Percentiles rank a stretch among this genome's conserved stretches.
phyloP scores from a whole-genome alignment of 768 basidiomycete genomes.

The Suillus americanus region DNA sequence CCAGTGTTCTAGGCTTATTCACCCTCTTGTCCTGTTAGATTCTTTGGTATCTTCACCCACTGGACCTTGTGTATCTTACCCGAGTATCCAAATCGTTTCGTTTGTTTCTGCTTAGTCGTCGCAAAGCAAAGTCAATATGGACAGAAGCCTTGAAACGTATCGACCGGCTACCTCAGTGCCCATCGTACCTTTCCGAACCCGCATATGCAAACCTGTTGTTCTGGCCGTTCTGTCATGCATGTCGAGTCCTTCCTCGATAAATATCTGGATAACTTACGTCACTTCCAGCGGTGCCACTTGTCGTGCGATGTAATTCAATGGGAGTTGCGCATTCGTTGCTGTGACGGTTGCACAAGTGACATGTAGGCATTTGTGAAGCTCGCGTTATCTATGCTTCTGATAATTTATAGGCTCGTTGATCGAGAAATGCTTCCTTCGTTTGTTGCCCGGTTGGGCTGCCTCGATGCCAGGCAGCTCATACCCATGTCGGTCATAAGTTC shows the following conservation, averaged over 20 bases:
- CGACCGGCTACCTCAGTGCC: neutral
- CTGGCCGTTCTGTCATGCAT: neutral
- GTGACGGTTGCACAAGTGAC: neutral
- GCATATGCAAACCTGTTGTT: conserved; percentile 3
- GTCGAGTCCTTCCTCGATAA: neutral
- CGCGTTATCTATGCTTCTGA: neutral
- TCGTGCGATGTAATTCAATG: neutral
- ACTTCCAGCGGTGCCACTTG: neutral
- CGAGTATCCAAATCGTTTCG: conserved; percentile 1
- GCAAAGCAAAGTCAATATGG: conserved; percentile 5
- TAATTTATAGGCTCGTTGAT: neutral
- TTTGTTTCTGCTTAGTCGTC: conserved; percentile 4
- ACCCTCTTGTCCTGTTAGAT: neutral
- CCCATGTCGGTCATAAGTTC: neutral
- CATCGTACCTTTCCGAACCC: conserved; percentile 3
- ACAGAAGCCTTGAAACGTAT: neutral
- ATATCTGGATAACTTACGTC: neutral
- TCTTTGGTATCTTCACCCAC: neutral
- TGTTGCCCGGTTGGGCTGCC: neutral
- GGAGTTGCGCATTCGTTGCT: neutral
- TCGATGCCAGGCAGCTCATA: neutral
- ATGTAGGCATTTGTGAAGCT: neutral
- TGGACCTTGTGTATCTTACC: neutral
- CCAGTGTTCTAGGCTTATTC: neutral
- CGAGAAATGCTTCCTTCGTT: neutral